phyloP scores from a whole-genome alignment of 2,329 filamentous ascomycete species.

The Aspergillus brunneoviolaceus region DNA sequence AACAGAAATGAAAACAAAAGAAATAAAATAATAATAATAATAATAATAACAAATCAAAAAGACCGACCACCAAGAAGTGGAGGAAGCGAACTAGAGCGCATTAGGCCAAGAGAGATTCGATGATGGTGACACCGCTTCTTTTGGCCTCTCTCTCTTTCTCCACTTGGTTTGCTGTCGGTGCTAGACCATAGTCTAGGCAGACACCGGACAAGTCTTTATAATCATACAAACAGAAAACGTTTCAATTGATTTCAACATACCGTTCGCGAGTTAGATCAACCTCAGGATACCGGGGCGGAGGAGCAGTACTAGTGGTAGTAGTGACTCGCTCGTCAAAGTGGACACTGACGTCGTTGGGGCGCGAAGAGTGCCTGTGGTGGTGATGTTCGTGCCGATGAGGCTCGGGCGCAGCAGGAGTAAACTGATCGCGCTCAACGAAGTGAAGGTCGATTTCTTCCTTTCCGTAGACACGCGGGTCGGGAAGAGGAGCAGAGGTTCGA shows the following conservation, averaged over 20 bases:
- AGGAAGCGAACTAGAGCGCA: constrained; percentile 17
- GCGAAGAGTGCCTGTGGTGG: constrained; percentile 5
- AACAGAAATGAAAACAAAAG: not conserved
- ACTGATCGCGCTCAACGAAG: constrained; percentile 49
- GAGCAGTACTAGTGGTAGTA: constrained; percentile 6
- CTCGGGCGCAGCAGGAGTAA: not conserved
- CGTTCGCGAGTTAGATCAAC: constrained; percentile 53
- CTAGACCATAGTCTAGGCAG: not conserved
- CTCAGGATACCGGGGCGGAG: constrained; percentile 44
- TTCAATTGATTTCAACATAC: constrained; percentile 39
- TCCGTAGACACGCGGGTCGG: constrained; percentile 64
- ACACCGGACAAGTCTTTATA: constrained; percentile 8
- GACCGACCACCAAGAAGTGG: constrained; percentile 5
- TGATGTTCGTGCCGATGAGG: constrained; percentile 32
- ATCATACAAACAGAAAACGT: too few species aligned
- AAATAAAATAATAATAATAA: not conserved
- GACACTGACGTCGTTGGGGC: not conserved
- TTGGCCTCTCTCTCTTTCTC: constrained; percentile 13
- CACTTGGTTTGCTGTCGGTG: constrained; percentile 17
- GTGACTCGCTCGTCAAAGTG: constrained; percentile 36
- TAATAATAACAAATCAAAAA: too few species aligned
- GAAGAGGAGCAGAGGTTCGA: constrained; percentile 67
- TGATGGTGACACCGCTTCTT: constrained; percentile 26
- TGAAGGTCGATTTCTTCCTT: constrained; percentile 87
- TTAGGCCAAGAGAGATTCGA: constrained; percentile 15